Evolutionary conservation across 2,329 filamentous ascomycete genomes (phyloP).

Genomic region (Penicillium olsonii): DNA sequence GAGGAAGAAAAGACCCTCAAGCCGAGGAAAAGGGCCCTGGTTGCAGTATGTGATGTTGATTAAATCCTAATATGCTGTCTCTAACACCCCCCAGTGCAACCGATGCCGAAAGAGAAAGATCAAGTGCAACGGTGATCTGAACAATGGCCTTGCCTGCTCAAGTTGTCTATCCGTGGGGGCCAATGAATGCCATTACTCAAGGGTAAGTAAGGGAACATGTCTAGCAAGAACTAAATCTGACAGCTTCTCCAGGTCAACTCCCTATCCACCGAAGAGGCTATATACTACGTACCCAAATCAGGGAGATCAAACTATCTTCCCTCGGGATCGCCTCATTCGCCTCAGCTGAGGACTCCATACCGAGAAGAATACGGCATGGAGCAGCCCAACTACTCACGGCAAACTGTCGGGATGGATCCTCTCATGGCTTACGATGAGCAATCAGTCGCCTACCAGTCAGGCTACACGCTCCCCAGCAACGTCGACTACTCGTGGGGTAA

Average conservation of each 20-base stretch:
- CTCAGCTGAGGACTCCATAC: slow-evolving; percentile 20
- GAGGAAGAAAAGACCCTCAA: slow-evolving; percentile 41
- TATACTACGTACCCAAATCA: slow-evolving; percentile 7
- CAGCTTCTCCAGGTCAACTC: slow-evolving; percentile 39
- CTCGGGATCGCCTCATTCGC: slow-evolving; percentile 19
- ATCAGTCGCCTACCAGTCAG: slow-evolving; percentile 33
- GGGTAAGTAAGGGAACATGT: slow-evolving; percentile 54
- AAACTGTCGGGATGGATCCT: slow-evolving; percentile 22
- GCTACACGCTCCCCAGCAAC: slow-evolving; percentile 39
- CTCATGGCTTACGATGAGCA: slow-evolving; percentile 36
- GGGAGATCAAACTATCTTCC: slow-evolving; percentile 16
- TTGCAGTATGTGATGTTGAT: slow-evolving; percentile 45
- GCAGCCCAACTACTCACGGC: slow-evolving; percentile 25
- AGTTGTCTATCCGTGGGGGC: slow-evolving; percentile 77
- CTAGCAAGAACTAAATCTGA: not conserved
- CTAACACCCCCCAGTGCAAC: slow-evolving; percentile 63
- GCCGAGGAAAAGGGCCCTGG: slow-evolving; percentile 54
- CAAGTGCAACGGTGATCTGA: slow-evolving; percentile 83
- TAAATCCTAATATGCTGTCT: not conserved
- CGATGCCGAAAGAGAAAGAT: slow-evolving; percentile 94
- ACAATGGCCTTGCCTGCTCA: slow-evolving; percentile 73
- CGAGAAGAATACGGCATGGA: slow-evolving; percentile 32
- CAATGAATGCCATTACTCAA: slow-evolving; percentile 71
- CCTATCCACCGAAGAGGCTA: slow-evolving; percentile 25
- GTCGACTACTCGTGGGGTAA: slow-evolving; percentile 34